phyloP scores from a whole-genome alignment of 768 basidiomycete genomes.

The Hebeloma cylindrosporum region DNA sequence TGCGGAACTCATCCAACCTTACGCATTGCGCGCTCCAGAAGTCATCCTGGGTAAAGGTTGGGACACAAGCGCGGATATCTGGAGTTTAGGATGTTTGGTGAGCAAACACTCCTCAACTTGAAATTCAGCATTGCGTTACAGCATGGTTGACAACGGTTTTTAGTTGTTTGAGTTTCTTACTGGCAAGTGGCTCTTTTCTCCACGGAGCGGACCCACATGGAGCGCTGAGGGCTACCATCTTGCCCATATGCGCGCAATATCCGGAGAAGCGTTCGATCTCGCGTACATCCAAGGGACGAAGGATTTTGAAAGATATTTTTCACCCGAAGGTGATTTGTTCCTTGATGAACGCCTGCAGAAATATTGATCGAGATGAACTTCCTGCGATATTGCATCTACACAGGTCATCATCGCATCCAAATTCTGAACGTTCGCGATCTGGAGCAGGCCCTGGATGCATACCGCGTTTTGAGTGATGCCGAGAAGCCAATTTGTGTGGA shows the following conservation, averaged over 20 bases:
- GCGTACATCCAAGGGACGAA: slow-evolving; percentile 10
- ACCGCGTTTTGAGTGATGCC: slow-evolving; percentile 2
- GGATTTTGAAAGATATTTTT: slow-evolving; percentile 13
- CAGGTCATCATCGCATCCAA: neutral
- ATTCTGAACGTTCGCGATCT: neutral
- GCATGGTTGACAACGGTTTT: neutral
- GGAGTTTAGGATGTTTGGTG: slow-evolving; percentile 33
- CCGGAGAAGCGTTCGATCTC: slow-evolving; percentile 14
- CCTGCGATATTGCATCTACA: too few relatives aligned
- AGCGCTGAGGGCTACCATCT: slow-evolving; percentile 21
- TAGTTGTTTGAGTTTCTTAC: slow-evolving; percentile 27
- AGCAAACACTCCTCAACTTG: neutral
- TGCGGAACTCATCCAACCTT: slow-evolving; percentile 21
- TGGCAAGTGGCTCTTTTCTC: slow-evolving; percentile 22
- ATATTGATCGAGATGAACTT: too few relatives aligned
- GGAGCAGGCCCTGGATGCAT: neutral
- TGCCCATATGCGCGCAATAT: slow-evolving; percentile 16
- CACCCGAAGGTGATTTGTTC: slow-evolving; percentile 11
- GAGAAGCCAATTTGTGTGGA: slow-evolving; percentile 9
- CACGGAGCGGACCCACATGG: slow-evolving; percentile 18
- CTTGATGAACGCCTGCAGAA: neutral
- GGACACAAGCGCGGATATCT: slow-evolving; percentile 29
- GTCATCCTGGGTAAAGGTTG: slow-evolving; percentile 25
- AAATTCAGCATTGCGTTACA: neutral
- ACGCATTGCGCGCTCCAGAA: slow-evolving; percentile 30